Evolutionary conservation across 495 filamentous ascomycete species (phyloP).

Genomic region (Parathielavia hyrcaniae): DNA sequence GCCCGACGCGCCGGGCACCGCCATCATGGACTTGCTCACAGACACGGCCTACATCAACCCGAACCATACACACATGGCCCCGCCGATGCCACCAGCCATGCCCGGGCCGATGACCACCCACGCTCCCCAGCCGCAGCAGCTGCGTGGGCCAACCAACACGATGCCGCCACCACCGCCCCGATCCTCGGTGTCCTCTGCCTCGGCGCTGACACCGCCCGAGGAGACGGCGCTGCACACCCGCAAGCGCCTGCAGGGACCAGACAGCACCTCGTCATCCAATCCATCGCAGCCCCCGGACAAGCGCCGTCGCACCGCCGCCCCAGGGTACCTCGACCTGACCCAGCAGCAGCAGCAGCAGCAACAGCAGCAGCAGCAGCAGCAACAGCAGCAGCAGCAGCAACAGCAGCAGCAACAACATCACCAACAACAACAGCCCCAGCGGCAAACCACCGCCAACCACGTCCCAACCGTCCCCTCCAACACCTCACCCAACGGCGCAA

Average conservation of each 20-base stretch:
- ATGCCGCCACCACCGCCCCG: conserved; percentile 25
- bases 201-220: conserved; percentile 46
- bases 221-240: conserved; percentile 36
- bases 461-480: background rate
- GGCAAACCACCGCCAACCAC: conserved; percentile 8
- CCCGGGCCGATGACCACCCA: conserved; percentile 13
- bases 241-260: conserved; percentile 27
- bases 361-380: conserved; percentile 9
- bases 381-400: conserved; percentile 4
- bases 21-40: conserved; percentile 32
- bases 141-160: background rate
- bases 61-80: conserved; percentile 23
- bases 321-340: conserved; percentile 22
- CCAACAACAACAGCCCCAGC: conserved; percentile 12
- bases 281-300: conserved; percentile 30
- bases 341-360: conserved; percentile 20
- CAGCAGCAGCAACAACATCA: conserved; percentile 1
- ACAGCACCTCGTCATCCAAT: conserved; percentile 13
- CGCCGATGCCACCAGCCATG: conserved; percentile 13
- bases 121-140: conserved; percentile 1
- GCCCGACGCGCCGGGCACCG: conserved; percentile 28
- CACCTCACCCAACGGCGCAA: background rate
- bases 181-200: conserved; percentile 31
- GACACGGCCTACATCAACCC: conserved; percentile 24
- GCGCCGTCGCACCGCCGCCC: conserved; percentile 36